Evolutionary conservation across 352 stramenopile species (phyloP), one percentile per base, ranked within the genome.

Genomic region (Phytophthora vignae): DNA sequence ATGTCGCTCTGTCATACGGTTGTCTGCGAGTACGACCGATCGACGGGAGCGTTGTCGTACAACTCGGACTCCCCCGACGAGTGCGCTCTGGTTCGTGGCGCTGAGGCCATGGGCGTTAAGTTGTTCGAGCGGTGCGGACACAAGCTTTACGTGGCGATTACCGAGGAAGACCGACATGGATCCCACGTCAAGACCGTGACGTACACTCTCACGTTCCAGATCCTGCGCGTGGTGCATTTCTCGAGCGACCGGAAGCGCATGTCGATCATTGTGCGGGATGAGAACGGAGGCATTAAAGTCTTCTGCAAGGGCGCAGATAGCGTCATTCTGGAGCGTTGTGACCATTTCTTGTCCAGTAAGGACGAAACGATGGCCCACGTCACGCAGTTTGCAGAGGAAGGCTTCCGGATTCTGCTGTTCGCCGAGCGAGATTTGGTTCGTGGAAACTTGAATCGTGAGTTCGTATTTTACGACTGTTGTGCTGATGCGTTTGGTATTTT

Each of bases 1-100:
- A 92, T 98, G 79, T 87, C 91, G 3, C 74, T 91, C 10, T 96
- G 90, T 55, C 88, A 97, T 52, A 96, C 88, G 0, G 90, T 97
- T 0, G 94, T 99, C 5, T 91, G 85, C 17, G 83, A 93, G 66
- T 78, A 78, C 17, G 78, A 88, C 36, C 48, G 73, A 40, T 70
- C 46, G 5, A 79, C 66, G 10, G 77, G 75, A 38, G 77, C 78
- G 8, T 68, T 96, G 14, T 69, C 70, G 14, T 98, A 98, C 73
- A 96, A 97, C 63, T 95, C 95, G 3, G 92, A 97, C 60, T 98
- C 91, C 7, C 96, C 96, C 0, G 96, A 99, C 65, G 96, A 99
- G 67, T 91, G 91, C 38, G 96, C 96, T 7, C 79, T 99, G 0
- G 95, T 98, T 0, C 73, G 88, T 17, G 93, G 89, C 2, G 93